Conservation (phyloP, 1,139 yeast genomes). For the Lodderomyces orthopsilosis region DNA sequence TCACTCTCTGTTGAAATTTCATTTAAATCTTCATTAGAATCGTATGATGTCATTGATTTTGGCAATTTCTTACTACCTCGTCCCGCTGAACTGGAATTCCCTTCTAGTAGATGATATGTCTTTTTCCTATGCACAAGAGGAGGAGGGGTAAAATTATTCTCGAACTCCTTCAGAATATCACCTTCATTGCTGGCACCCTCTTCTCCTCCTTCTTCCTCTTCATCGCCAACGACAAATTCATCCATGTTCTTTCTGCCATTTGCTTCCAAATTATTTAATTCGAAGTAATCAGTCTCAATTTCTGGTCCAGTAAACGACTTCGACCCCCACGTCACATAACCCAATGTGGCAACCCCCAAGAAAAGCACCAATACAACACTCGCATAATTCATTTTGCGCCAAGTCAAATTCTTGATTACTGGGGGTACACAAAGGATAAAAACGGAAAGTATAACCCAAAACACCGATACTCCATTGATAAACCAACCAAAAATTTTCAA, state of each 20-base stretch:
- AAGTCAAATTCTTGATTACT: slow-evolving; percentile 56
- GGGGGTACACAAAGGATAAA: slow-evolving; percentile 74
- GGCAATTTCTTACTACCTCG: background rate
- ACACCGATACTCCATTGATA: slow-evolving; percentile 56
- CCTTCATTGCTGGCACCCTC: slow-evolving; percentile 10
- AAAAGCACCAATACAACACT: slow-evolving; percentile 55
- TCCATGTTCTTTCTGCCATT: slow-evolving; percentile 10
- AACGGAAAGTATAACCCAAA: slow-evolving; percentile 61
- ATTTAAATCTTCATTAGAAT: slow-evolving; percentile 1
- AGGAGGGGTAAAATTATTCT: background rate
- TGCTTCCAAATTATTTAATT: slow-evolving; percentile 30
- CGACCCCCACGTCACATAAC: slow-evolving; percentile 61
- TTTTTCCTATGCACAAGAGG: slow-evolving; percentile 1
- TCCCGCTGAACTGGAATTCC: slow-evolving; percentile 1
- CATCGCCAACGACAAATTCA: slow-evolving; percentile 18
- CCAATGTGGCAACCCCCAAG: slow-evolving; percentile 43
- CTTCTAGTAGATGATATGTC: slow-evolving; percentile 9
- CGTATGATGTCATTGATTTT: background rate
- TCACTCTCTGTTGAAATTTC: slow-evolving; percentile 13
- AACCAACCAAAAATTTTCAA: slow-evolving; percentile 65
- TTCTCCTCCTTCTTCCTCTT: slow-evolving; percentile 11
- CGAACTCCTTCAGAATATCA: background rate
- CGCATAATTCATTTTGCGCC: slow-evolving; percentile 72
- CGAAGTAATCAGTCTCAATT: slow-evolving; percentile 51
- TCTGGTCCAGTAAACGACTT: slow-evolving; percentile 63